Evolutionary conservation across 2,329 filamentous ascomycete genomes (phyloP), one percentile per base, ranked within the genome.

Genomic region (Colletotrichum lupini): DNA sequence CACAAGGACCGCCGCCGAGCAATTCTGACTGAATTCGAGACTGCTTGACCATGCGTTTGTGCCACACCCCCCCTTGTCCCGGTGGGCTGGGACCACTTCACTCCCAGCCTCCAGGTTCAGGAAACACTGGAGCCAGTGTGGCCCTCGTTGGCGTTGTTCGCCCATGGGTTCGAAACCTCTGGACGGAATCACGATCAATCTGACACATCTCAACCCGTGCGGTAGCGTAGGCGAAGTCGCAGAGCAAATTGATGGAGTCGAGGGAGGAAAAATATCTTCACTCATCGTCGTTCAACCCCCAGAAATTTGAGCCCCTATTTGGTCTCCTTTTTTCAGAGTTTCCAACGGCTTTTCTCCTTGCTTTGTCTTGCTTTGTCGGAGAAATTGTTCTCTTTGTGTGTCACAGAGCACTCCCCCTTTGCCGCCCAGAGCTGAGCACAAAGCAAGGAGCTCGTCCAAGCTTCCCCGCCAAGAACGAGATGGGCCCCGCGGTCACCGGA

Each of bases 201-300:
- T 73, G 66, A 68, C 53, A 70, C 66, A 37, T 55, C 35, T 55
- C 46, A 53, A 65, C 52, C 59, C 66, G 60, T 53, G 59, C 70
- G 42, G 30, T 9, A 30, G 70, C 60, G 42, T 56, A 69, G 58
- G 70, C 70, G 59, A 73, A 55, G 70, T 73, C 55, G 59, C 66
- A 73, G 59, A 73, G 53, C 70, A 73, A 56, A 73, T 73, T 73
- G 66, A 68, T 60, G 66, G 46, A 26, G 61, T 26, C 22, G 8
- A 49, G 32, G n/a, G 59, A 52, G 46, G 42, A 53, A 37, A 49
- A 53, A 53, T 28, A 61, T 30, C 24, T 57, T 53, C 28, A 56
- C 30, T n/a, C 53, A n/a, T 42, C 14, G 28, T 24, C 32, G 37
- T 42, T 42, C 16, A 19, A 42, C 59, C 53, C 60, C 70, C 66